phyloP scores from a whole-genome alignment of 208 protist species.

The Acanthamoeba divionensis region DNA sequence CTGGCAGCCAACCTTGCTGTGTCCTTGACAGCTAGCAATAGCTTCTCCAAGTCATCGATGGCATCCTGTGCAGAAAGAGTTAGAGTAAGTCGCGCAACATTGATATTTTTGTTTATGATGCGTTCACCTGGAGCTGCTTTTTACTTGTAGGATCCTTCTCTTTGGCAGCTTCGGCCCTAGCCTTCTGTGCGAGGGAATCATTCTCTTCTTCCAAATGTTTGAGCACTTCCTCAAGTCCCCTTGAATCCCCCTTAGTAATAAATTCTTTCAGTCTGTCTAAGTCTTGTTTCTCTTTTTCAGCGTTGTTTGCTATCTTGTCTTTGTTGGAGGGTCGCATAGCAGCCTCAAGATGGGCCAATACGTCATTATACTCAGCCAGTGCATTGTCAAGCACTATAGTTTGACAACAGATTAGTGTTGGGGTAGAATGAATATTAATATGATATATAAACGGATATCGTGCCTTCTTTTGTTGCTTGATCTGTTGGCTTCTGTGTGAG shows the following conservation, averaged over 20 bases:
- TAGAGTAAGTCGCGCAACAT: no score
- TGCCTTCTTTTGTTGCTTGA: not conserved
- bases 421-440: no score
- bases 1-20: not conserved
- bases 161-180: not conserved
- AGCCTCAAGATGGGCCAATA: not conserved
- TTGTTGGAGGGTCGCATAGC: not conserved
- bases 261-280: no score
- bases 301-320: not conserved
- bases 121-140: no score
- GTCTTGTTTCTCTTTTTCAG: slow-evolving; percentile 4
- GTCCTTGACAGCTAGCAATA: not conserved
- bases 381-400: not conserved
- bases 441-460: no score
- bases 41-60: not conserved
- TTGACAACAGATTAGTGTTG: not conserved
- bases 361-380: not conserved
- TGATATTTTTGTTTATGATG: no score
- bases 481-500: not conserved
- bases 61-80: not conserved
- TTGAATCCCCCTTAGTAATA: no score
- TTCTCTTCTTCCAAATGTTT: no score
- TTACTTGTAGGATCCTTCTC: no score
- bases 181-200: not conserved
- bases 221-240: no score